These are phyloP conservation scores for Zostera marina DNA, from an alignment of 116 monocot species.

Conservation along the genomic window DNA sequence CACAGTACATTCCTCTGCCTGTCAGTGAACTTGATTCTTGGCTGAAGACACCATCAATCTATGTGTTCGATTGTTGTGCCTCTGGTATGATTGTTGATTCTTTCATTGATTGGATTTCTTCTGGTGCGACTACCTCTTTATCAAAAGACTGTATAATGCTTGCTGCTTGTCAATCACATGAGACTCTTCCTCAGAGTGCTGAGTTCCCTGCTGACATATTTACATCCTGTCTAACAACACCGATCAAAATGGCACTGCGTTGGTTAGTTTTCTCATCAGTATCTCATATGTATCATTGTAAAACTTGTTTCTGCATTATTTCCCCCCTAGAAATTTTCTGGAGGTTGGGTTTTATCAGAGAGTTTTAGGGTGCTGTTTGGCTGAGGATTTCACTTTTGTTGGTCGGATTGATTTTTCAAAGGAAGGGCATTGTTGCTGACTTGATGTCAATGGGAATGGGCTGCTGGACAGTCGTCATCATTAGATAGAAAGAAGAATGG, in stretches of 20 bases:
- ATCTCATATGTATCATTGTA: constrained; percentile 1
- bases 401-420: too few relatives aligned
- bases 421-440: too few relatives aligned
- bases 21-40: constrained; percentile 91
- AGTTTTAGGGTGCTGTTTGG: too few relatives aligned
- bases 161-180: constrained; percentile 89
- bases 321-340: background rate
- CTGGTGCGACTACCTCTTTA: constrained; percentile 26
- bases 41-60: constrained; percentile 91
- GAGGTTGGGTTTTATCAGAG: too few relatives aligned
- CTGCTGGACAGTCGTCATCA: too few relatives aligned
- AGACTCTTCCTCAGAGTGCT: constrained; percentile 87
- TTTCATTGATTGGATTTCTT: constrained; percentile 54
- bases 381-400: too few relatives aligned
- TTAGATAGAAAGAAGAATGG: too few relatives aligned
- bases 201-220: constrained; percentile 98
- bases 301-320: background rate
- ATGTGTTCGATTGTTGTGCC: constrained; percentile 96
- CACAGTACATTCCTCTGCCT: constrained; percentile 90
- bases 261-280: constrained; percentile 42
- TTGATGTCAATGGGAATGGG: too few relatives aligned
- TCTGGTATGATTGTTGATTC: constrained; percentile 77
- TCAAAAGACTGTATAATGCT: constrained; percentile 84
- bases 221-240: constrained; percentile 90
- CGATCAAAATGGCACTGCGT: constrained; percentile 94